Percentiles rank a stretch among this genome's conserved stretches.
Conservation (phyloP, 768 basidiomycete species). For the Cyclocybe aegerita region DNA sequence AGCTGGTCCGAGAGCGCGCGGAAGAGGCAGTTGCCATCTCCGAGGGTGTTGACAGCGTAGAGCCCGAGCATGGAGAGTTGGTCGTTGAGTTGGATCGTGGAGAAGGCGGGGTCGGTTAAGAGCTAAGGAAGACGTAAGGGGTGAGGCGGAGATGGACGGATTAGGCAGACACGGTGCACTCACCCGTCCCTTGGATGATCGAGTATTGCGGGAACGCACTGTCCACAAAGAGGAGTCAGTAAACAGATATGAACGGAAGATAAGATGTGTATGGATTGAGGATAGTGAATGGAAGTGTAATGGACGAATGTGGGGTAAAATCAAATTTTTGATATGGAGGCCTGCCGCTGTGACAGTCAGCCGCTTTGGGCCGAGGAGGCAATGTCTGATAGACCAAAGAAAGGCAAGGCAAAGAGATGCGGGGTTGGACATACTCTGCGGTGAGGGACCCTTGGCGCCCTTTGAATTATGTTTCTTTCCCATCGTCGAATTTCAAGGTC, state of each 20-base stretch:
- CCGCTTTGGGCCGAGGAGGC: not conserved
- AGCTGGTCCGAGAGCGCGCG: slow-evolving; percentile 88
- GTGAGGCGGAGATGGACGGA: slow-evolving; percentile 11
- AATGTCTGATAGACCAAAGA: not conserved
- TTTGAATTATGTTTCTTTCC: slow-evolving; percentile 17
- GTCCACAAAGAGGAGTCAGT: slow-evolving; percentile 4
- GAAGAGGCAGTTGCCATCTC: slow-evolving; percentile 94
- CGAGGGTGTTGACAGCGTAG: slow-evolving; percentile 84
- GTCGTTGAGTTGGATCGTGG: slow-evolving; percentile 38
- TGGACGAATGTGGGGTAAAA: slow-evolving; percentile 8
- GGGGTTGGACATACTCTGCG: slow-evolving; percentile 15
- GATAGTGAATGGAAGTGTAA: not conserved
- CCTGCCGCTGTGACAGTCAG: no score
- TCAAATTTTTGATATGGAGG: not conserved
- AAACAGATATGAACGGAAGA: not conserved
- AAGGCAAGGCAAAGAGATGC: slow-evolving; percentile 5
- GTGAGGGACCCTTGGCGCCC: slow-evolving; percentile 23
- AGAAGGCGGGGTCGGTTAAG: slow-evolving; percentile 61
- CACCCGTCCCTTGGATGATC: slow-evolving; percentile 40
- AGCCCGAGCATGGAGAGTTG: slow-evolving; percentile 73
- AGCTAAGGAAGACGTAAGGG: slow-evolving; percentile 22
- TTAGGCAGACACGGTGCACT: slow-evolving; percentile 14
- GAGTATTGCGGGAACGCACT: slow-evolving; percentile 39
- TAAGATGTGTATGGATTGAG: not conserved
- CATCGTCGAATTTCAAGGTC: not conserved